Evolutionary conservation across 371 early-diverging fungal species (phyloP).

Genomic region (Smittium mucronatum): DNA sequence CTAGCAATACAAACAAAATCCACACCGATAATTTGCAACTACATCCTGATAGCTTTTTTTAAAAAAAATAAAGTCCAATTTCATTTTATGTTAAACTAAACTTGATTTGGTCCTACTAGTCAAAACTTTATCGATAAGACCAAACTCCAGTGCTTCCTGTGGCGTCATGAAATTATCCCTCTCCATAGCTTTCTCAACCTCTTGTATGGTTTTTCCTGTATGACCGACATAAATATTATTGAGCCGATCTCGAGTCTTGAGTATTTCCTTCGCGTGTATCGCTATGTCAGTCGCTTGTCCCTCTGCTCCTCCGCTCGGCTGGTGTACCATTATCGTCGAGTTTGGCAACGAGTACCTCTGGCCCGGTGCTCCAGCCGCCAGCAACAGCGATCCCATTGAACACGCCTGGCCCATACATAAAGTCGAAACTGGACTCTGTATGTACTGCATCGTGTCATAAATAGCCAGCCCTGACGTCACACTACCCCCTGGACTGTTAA

Average conservation of each 20-base stretch:
- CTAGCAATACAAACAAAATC: too few species aligned
- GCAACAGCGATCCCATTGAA: constrained; percentile 91
- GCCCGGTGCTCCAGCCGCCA: constrained; percentile 82
- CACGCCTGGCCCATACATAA: constrained; percentile 94
- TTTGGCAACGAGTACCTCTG: constrained; percentile 81
- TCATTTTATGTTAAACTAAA: too few species aligned
- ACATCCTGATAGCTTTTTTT: too few species aligned
- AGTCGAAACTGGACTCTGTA: constrained; percentile 84
- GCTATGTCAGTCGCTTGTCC: constrained; percentile 96
- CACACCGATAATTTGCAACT: too few species aligned
- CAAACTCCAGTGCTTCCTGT: constrained; percentile 80
- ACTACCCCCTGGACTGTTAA: constrained; percentile 92
- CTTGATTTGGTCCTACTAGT: constrained; percentile 55
- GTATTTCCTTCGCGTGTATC: constrained; percentile 91
- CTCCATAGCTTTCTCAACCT: constrained; percentile 69
- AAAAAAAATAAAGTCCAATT: too few species aligned
- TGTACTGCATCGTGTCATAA: constrained; percentile 78
- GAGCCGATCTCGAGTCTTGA: constrained; percentile 71
- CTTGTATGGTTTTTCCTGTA: constrained; percentile 29
- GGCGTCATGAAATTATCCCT: constrained; percentile 92
- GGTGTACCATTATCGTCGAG: constrained; percentile 93
- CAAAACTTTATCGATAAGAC: constrained; percentile 76
- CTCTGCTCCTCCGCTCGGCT: constrained; percentile 89
- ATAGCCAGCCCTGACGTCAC: constrained; percentile 93
- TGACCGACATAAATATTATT: constrained; percentile 81